Evolutionary conservation across 1,284 basidiomycete species (phyloP).

Genomic region (Puccinia polysora): DNA sequence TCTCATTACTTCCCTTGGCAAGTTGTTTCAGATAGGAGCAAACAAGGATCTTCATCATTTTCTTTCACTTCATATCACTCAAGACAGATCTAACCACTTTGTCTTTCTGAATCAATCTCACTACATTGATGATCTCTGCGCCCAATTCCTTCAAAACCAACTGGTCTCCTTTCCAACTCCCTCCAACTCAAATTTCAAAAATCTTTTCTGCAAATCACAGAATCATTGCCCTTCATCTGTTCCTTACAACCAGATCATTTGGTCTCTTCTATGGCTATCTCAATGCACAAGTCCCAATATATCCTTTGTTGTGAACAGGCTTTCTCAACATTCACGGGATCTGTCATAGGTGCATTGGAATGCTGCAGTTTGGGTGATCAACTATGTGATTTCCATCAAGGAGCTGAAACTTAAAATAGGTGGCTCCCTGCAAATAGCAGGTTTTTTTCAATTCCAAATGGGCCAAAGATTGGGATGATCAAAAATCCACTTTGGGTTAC

Average conservation of each 20-base stretch:
- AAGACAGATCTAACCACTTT: neutral
- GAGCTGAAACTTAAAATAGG: neutral
- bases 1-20: neutral
- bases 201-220: neutral
- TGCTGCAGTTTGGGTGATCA: neutral
- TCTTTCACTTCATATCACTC: neutral
- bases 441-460: neutral
- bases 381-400: neutral
- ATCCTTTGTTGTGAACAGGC: neutral
- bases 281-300: neutral
- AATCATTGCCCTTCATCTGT: neutral
- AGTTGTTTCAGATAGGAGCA: neutral
- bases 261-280: neutral
- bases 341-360: neutral
- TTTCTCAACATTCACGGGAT: neutral
- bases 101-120: neutral
- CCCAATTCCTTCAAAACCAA: neutral
- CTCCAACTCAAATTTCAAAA: neutral
- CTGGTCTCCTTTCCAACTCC: neutral
- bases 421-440: neutral
- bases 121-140: neutral
- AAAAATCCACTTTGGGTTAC: neutral
- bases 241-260: neutral
- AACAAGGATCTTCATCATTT: neutral
- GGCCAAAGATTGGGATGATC: conserved; percentile 2